Evolutionary conservation across 2,329 filamentous ascomycete species (phyloP), one percentile per base, ranked within the genome.

Genomic region (Grosmannia serpens): DNA sequence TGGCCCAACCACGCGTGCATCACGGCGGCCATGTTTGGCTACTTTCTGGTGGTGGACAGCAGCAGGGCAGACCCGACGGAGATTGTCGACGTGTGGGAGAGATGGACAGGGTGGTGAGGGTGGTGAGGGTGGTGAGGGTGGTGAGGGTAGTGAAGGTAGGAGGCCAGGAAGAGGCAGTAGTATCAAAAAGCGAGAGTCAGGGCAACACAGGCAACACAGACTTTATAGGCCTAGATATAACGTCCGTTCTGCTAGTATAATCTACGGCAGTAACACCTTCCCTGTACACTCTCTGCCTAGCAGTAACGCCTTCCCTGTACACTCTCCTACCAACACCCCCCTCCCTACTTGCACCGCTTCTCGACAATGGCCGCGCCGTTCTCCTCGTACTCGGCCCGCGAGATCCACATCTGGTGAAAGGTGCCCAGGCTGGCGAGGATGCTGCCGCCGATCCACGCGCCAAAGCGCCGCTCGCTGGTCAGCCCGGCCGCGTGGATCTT

Each of bases 401-500:
- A 92, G 66, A 99, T 95, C 94, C 94, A 99, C 88, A 99, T 92
- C 77, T 99, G 94, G 75, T 99, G 94, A 75, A 99, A 99, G 17
- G 91, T 96, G 11, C 95, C 95, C 74, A 99, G 73, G 72, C 91
- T 96, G 8, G 89, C 91, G 65, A 99, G 77, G 66, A 99, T 96
- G 73, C 91, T 96, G 52, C 94, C 94, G 53, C 95, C 94, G 65
- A 99, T 91, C 92, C 94, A 99, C 55, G 89, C 86, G 26, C 89
- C 91, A 71, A 95, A 97, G 64, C 91, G 63, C 13, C 95, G 78
- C 78, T 99, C 95, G 44, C 87, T 88, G 0, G 88, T 88, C 66
- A 92, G 84, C 22, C 90, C 89, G 0, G 91, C 87, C 0, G 94
- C 90, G 65, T 94, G 88, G 44, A 99, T 84, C 72, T 94, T 88